Base-by-base conservation (phyloP, 2,329 filamentous ascomycete species). In the Penicillium glabrum region DNA sequence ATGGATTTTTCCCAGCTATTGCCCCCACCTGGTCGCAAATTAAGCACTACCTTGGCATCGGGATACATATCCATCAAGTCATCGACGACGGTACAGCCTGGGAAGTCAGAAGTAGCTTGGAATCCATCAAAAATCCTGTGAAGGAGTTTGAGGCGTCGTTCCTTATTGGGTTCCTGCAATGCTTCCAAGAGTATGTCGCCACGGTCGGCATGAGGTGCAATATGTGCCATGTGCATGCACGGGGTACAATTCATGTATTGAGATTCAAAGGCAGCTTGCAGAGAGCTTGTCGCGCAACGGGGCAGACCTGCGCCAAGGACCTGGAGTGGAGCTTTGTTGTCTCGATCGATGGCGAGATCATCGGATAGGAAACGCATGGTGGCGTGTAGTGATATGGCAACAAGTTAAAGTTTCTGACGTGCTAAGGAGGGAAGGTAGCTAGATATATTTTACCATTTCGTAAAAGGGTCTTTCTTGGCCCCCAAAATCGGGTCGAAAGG, bases 291-390 rank as follows among this genome's bases (percentile, higher is more conserved):
- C 46, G 58, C 54, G 26, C 51, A 57, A 0, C 51, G 56, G 11
- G 58, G 61, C n/a, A 62, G 52, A 5, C 59, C 59, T 4, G 56
- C 56, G n/a, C 43, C 51, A 29, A 62, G 56, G 16, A 61, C 54
- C 11, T 48, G 53, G 3, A 57, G 49, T 14, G 49, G 26, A 14
- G 39, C 13, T 13, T 31, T 46, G 6, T 35, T 11, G 5, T 2
- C 29, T 52, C 9, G 53, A 53, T n/a, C 52, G 26, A 39, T 9
- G 11, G 11, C 47, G 45, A 14, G 53, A 43, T 19, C 29, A 24
- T 62, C 56, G 19, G 39, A 53, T 1, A 62, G 9, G 43, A 62
- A 61, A 14, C 56, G 60, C 67, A 56, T 51, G 3, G 7, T 51
- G 35, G 10, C 19, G 14, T 10, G 19, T 31, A 2, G 10, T 19